Conservation (phyloP, 352 stramenopile species). For the Pythium coloratum region DNA sequence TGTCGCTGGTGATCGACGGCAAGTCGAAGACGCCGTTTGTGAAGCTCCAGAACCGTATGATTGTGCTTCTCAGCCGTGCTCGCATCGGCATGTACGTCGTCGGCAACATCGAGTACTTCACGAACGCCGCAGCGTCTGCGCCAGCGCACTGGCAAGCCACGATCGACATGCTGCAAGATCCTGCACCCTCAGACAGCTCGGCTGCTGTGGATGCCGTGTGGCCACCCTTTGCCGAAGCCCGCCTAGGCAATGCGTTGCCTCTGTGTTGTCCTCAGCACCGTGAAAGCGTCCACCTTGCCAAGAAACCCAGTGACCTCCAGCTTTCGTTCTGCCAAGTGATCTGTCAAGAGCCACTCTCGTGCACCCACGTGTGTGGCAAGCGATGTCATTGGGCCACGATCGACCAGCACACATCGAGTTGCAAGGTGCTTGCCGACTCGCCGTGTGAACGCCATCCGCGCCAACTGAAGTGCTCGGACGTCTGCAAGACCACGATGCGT, state of each 20-base stretch:
- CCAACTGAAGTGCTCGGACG: slow-evolving; percentile 46
- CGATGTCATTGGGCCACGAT: slow-evolving; percentile 71
- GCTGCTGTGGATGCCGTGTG: slow-evolving; percentile 24
- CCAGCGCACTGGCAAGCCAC: slow-evolving; percentile 78
- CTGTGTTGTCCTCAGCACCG: slow-evolving; percentile 83
- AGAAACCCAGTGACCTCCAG: slow-evolving; percentile 34
- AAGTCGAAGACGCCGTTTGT: slow-evolving; percentile 87
- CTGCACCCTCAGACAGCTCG: slow-evolving; percentile 43
- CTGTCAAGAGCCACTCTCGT: slow-evolving; percentile 58
- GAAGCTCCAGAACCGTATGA: slow-evolving; percentile 90
- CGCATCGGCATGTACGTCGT: slow-evolving; percentile 86
- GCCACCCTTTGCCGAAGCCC: slow-evolving; percentile 37
- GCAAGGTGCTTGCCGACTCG: slow-evolving; percentile 55
- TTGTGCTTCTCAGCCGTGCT: slow-evolving; percentile 85
- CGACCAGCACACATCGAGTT: slow-evolving; percentile 58
- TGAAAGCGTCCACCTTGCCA: slow-evolving; percentile 24
- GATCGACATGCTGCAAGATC: slow-evolving; percentile 50
- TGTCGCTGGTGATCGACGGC: slow-evolving; percentile 86
- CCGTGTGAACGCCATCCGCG: slow-evolving; percentile 60
- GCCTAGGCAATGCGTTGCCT: slow-evolving; percentile 58
- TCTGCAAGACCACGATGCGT: slow-evolving; percentile 34
- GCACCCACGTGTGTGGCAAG: slow-evolving; percentile 64
- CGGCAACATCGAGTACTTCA: slow-evolving; percentile 83
- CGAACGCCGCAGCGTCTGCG: slow-evolving; percentile 26
- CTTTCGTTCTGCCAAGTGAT: slow-evolving; percentile 77